Evolutionary conservation across 768 basidiomycete species (phyloP), one percentile per base, ranked within the genome.

Genomic region (Tricholoma bakamatsutake): DNA sequence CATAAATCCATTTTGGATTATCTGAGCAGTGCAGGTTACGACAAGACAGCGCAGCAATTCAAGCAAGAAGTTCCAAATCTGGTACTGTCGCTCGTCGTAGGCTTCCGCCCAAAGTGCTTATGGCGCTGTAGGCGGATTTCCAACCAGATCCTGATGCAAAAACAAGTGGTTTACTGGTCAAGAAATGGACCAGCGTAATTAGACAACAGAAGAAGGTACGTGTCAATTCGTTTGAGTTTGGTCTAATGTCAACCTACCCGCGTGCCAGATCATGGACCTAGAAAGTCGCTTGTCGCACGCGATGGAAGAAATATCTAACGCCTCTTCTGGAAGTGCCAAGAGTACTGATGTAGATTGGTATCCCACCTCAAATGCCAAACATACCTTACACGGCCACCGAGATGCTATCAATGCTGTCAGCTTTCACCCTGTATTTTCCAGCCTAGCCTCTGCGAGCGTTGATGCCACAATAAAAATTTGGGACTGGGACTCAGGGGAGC

Each of bases 181-280:
- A 89, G 81, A 90, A 90, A 67, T 90, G 88, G 88, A 89, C 86
- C 46, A 85, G 84, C 62, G 86, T 90, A 21, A 89, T 90, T 48
- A 76, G 89, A 54, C 64, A 90, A 66, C 88, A 90, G 75, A 88
- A 89, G 76, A 90, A 90, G 81, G 87, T 85, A 58, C 61, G 64
- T 68, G 24, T 45, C 37, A 27, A 10, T 27, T 27, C 31, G 17
- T 43, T 52, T 12, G n/a, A 40, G 24, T 10, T 48, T 42, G 11
- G 39, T 10, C 39, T 7, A 15, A 15, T 12, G 17, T 35, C 33
- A 18, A 50, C 33, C 13, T 43, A 13, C 5, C 34, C 15, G 13
- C 35, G 35, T 18, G 17, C 11, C 61, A 84, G 83, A 83, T 85
- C 54, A 76, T 84, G 75, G 83, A 84, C 58, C 71, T 85, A 24